Base-by-base conservation (phyloP, 2,329 filamentous ascomycete species). In the Diaporthe aspalathi region DNA sequence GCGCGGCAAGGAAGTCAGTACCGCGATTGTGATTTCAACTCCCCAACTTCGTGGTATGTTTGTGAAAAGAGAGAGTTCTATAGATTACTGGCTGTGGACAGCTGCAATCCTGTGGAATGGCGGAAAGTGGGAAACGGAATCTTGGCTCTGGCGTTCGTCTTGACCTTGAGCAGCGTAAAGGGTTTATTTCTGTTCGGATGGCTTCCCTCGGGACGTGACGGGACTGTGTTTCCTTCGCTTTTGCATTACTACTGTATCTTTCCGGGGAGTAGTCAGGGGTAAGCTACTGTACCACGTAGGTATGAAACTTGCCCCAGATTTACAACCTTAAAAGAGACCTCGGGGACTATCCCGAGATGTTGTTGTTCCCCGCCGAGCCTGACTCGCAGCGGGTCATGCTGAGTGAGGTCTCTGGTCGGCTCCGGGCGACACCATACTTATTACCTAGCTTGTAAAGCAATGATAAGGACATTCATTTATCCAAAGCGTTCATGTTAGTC, bases 41-140 rank as follows among this genome's bases (percentile, higher is more conserved):
- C 29, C 84, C 85, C 0, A 83, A 84, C 62, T 83, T 82, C 32
- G 20, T 84, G 52, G 81, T 87, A 0, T 87, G 85, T 83, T 60
- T 84, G 75, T 80, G 87, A 65, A 87, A 88, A 74, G 84, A 86
- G 1, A 77, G 84, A 22, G n/a, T n/a, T n/a, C n/a, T n/a, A n/a
- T n/a, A n/a, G 84, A 87, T 72, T 86, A 86, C 72, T 88, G 84
- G 84, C 68, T 88, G 35, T 85, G 84, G 83, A 86, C 83, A 12
- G 84, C 83, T 1, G 82, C 77, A 0, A 75, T 74, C 5, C 69
- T 87, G 17, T 88, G 86, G 86, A 86, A 77, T 77, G 86, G 86
- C 20, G 84, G 84, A 69, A 83, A 86, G 62, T 88, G 85, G 84
- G 78, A 76, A 11, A 87, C 86, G 75, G 82, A 84, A 74, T 50